Percentiles rank a stretch among this genome's conserved stretches.
Evolutionary conservation across 2,329 filamentous ascomycete genomes (phyloP).

Genomic region (Hypoxylon sp.): DNA sequence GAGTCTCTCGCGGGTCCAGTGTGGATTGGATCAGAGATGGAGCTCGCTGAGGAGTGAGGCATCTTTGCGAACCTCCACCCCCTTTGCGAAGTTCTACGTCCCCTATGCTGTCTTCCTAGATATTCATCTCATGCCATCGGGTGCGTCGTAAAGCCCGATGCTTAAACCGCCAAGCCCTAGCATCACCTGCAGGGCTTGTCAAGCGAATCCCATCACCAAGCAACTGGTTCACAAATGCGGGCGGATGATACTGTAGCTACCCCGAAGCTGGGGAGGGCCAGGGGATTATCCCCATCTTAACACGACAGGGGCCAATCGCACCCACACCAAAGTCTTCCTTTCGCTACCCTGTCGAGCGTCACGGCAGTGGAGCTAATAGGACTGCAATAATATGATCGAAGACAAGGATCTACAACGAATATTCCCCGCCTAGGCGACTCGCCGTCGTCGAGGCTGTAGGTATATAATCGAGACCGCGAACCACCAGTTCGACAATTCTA

Average conservation of each 20-base stretch:
- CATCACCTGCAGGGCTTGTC: slow-evolving; percentile 6
- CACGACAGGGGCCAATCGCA: slow-evolving; percentile 14
- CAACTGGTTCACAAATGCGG: slow-evolving; percentile 21
- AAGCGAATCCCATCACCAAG: slow-evolving; percentile 18
- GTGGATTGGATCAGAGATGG: no score
- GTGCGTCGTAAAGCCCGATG: not conserved
- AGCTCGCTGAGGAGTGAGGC: no score
- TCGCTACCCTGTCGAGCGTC: slow-evolving; percentile 1
- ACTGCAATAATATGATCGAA: slow-evolving; percentile 31
- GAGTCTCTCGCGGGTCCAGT: no score
- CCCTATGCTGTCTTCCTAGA: not conserved
- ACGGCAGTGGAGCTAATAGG: slow-evolving; percentile 25
- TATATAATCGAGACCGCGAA: slow-evolving; percentile 35
- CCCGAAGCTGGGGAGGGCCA: slow-evolving; percentile 6
- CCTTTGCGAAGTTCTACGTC: not conserved
- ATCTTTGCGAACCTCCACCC: not conserved
- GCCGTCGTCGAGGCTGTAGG: slow-evolving; percentile 1
- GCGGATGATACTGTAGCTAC: slow-evolving; percentile 12
- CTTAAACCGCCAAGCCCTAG: slow-evolving; percentile 21
- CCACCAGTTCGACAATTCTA: slow-evolving; percentile 7
- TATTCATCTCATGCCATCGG: not conserved
- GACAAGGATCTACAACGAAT: slow-evolving; percentile 21
- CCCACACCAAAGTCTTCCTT: slow-evolving; percentile 22
- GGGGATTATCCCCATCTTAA: slow-evolving; percentile 13
- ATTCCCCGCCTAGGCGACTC: no score